phyloP scores from a whole-genome alignment of 768 basidiomycete species.

The Naganishia randhawae region DNA sequence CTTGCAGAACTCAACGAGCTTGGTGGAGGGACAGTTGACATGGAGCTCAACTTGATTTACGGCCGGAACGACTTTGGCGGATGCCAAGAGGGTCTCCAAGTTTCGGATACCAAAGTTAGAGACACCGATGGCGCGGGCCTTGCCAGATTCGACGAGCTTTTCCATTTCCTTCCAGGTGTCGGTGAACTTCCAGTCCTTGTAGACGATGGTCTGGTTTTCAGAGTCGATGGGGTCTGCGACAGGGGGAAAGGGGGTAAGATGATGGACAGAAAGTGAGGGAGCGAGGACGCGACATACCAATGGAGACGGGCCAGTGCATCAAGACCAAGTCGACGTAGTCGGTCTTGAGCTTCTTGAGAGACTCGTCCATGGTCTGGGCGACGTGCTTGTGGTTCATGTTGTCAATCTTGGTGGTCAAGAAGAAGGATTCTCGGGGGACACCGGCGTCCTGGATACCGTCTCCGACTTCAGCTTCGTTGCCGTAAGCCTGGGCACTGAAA shows the following conservation, averaged over 20 bases:
- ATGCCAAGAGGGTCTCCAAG: constrained; percentile 67
- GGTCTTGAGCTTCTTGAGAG: constrained; percentile 60
- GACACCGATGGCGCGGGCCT: constrained; percentile 56
- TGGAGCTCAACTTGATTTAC: constrained; percentile 63
- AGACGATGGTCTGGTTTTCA: constrained; percentile 27
- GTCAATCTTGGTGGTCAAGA: constrained; percentile 61
- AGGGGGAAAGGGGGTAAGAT: not conserved
- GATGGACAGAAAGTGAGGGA: not conserved
- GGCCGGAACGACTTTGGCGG: constrained; percentile 62
- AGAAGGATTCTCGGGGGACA: constrained; percentile 67
- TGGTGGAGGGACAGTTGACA: constrained; percentile 54
- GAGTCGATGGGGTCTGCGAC: constrained; percentile 27
- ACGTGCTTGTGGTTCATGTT: constrained; percentile 32
- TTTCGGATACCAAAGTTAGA: constrained; percentile 69
- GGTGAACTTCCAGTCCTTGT: constrained; percentile 66
- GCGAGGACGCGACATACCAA: constrained; percentile 14
- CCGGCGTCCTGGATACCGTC: constrained; percentile 72
- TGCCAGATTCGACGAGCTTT: constrained; percentile 56
- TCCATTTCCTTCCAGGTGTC: constrained; percentile 80
- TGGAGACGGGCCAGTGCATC: constrained; percentile 33
- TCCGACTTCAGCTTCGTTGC: constrained; percentile 78
- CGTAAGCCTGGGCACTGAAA: constrained; percentile 45
- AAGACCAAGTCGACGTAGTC: constrained; percentile 76
- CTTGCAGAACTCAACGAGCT: constrained; percentile 60
- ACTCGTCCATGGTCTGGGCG: constrained; percentile 25